A percentile compares a stretch with the other conserved stretches of the same genome.
These are phyloP conservation scores for Fagopyrum esculentum DNA, from an alignment of 148 eudicot genomes.

Conservation along the genomic window DNA sequence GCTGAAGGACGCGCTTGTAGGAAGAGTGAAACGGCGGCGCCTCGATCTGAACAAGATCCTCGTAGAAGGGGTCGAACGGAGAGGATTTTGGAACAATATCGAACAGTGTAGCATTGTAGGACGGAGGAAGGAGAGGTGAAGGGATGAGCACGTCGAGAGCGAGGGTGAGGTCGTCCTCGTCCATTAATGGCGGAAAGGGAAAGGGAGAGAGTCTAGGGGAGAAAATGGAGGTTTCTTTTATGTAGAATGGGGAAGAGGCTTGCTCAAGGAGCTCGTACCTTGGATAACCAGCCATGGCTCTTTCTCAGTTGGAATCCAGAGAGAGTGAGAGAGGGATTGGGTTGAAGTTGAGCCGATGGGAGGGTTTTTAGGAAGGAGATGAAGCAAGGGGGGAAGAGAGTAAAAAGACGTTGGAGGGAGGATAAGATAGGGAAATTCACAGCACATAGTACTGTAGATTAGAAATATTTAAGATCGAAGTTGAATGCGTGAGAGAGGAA, in stretches of 20 bases:
- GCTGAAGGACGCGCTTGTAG: conserved; percentile 23
- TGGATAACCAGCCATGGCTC: conserved; percentile 34
- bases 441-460: background rate
- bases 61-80: conserved; percentile 22
- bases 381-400: background rate
- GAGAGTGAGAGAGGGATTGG: conserved; percentile 11
- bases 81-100: conserved; percentile 18
- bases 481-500: background rate
- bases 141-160: conserved; percentile 34
- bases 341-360: background rate
- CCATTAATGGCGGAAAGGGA: conserved; percentile 20
- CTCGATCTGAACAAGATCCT: conserved; percentile 47
- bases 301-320: background rate
- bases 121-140: conserved; percentile 3
- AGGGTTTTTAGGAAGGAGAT: background rate
- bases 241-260: conserved; percentile 16
- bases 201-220: conserved; percentile 17
- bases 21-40: conserved; percentile 25
- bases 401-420: conserved; percentile 1
- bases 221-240: conserved; percentile 31
- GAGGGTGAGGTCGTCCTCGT: conserved; percentile 24
- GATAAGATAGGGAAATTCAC: background rate
- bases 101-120: background rate
- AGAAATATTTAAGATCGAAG: background rate
- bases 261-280: conserved; percentile 39